Base-by-base conservation (phyloP, 495 filamentous ascomycete genomes). In the Schizothecium vesticola region DNA sequence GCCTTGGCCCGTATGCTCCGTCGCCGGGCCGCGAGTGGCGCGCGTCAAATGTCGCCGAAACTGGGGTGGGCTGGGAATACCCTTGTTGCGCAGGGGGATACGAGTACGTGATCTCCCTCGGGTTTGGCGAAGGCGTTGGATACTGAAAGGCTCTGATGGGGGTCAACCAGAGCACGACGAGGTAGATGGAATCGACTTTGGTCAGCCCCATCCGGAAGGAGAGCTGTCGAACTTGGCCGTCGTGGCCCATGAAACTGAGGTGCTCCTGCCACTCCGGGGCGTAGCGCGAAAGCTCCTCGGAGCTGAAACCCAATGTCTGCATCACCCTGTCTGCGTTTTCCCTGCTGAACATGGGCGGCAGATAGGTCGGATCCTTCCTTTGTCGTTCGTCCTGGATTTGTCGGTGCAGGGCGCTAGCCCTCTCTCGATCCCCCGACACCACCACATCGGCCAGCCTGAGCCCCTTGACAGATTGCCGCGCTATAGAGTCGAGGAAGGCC, bases 141-240 rank as follows among this genome's bases (percentile, higher is more conserved):
- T 79, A 80, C 56, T 78, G 70, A 64, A 79, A 81, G 26, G 76
- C 71, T 61, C 75, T 78, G 1, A 71, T 66, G 1, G 75, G 67
- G 22, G 66, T 74, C 66, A 87, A 71, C 56, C 81, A 59, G 29
- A 86, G 66, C 4, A 86, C 79, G 24, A 86, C 78, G 69, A 86
- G 85, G 72, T 84, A 86, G 29, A 85, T 82, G 65, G 84, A 83
- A 33, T 84, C 80, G 67, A 80, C 79, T 64, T 83, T 85, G 13
- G 80, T 82, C 21, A 87, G 75, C 11, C 82, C 83, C 61, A 85
- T 72, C 5, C 82, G 81, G 59, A 83, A 70, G 5, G 79, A 75
- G 63, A 80, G 79, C 26, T 70, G 70, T 66, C 81, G 74, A 56
- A 73, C 74, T 56, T 81, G 81, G 36, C 84, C 82, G 56, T 86